Conservation (phyloP, 2,329 filamentous ascomycete genomes). For the Hirsutella thompsonii region DNA sequence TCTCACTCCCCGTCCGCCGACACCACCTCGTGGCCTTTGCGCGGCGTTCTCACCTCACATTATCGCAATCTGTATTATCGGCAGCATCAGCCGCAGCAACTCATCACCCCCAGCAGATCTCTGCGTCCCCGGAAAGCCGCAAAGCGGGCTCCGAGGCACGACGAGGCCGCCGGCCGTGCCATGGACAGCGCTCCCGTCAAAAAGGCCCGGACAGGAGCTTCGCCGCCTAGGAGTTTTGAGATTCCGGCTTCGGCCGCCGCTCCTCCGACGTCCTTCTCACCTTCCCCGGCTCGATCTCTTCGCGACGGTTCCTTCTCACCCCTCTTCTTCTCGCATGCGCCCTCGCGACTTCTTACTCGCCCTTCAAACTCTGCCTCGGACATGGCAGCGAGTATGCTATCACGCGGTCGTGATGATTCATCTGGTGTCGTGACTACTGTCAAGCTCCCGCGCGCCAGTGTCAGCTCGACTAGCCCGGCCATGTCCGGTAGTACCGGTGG, state of each 20-base stretch:
- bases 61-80: background rate
- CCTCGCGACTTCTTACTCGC: conserved; percentile 21
- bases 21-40: background rate
- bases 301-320: conserved; percentile 32
- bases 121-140: conserved; percentile 7
- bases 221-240: conserved; percentile 30
- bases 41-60: background rate
- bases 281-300: conserved; percentile 11
- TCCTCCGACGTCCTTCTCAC: conserved; percentile 2
- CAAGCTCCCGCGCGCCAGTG: conserved; percentile 40
- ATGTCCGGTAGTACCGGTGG: conserved; percentile 37
- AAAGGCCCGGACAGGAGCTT: conserved; percentile 33
- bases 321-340: conserved; percentile 37
- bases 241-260: conserved; percentile 19
- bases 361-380: conserved; percentile 27
- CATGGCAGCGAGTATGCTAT: conserved; percentile 32
- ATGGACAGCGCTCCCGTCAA: conserved; percentile 28
- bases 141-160: conserved; percentile 13
- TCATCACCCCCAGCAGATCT: conserved; percentile 2
- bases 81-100: background rate
- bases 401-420: conserved; percentile 28
- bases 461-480: conserved; percentile 32
- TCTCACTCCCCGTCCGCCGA: background rate
- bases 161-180: conserved; percentile 9
- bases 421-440: conserved; percentile 36